Evolutionary conservation across 495 filamentous ascomycete species (phyloP).

Genomic region (Baudoinia panamericana): DNA sequence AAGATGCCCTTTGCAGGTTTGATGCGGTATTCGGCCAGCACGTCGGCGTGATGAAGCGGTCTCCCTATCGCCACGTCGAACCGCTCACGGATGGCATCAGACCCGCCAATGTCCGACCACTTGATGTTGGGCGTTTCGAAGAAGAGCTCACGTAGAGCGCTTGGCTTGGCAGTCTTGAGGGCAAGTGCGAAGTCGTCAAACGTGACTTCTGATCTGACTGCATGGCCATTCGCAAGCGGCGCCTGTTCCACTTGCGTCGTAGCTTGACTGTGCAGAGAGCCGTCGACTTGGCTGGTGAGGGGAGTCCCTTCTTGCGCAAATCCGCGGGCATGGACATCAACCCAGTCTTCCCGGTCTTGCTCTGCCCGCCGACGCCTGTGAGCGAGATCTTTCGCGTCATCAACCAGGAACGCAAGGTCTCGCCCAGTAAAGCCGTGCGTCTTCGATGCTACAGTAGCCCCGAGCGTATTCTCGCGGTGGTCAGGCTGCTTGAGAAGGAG

Average conservation of each 20-base stretch:
- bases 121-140: constrained; percentile 72
- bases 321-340: not conserved
- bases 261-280: constrained; percentile 8
- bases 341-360: not conserved
- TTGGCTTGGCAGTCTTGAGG: constrained; percentile 52
- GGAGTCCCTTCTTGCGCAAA: not conserved
- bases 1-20: constrained; percentile 72
- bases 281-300: constrained; percentile 1
- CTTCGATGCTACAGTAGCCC: constrained; percentile 36
- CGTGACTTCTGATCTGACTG: constrained; percentile 8
- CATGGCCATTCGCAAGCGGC: not conserved
- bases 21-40: constrained; percentile 44
- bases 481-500: constrained; percentile 30
- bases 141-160: constrained; percentile 82
- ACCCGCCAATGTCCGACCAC: constrained; percentile 86
- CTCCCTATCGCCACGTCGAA: constrained; percentile 52
- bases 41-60: constrained; percentile 50
- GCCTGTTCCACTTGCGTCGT: constrained; percentile 7
- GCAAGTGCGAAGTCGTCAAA: constrained; percentile 43
- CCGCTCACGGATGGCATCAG: constrained; percentile 61
- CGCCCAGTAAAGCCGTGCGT: constrained; percentile 59
- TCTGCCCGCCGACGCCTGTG: too few relatives aligned
- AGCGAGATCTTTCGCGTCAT: not conserved
- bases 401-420: constrained; percentile 42
- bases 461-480: constrained; percentile 28